A percentile compares a stretch with the other conserved stretches of the same genome.
Conservation (phyloP, 2,329 filamentous ascomycete species). For the Ophiosphaerella narmari region DNA sequence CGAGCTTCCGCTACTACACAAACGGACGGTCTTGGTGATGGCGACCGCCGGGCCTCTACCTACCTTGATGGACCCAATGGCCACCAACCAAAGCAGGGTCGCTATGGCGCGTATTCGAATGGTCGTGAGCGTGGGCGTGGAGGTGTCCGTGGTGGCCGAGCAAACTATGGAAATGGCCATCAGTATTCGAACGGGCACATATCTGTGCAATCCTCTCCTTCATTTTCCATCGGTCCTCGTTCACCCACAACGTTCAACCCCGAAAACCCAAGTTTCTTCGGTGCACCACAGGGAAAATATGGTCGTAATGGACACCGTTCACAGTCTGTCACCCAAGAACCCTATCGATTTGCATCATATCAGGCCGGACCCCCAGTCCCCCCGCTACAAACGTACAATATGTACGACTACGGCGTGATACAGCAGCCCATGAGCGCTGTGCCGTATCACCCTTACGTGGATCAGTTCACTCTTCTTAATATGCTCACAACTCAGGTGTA, state of each 20-base stretch:
- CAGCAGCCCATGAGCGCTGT: slow-evolving; percentile 63
- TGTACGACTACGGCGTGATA: slow-evolving; percentile 62
- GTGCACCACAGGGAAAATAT: slow-evolving; percentile 45
- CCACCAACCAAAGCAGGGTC: slow-evolving; percentile 34
- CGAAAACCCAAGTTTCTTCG: slow-evolving; percentile 42
- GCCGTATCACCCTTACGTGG: slow-evolving; percentile 62
- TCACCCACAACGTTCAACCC: slow-evolving; percentile 44
- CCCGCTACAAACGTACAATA: slow-evolving; percentile 56
- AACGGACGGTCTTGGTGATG: slow-evolving; percentile 40
- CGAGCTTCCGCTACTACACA: slow-evolving; percentile 39
- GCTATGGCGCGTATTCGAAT: slow-evolving; percentile 43
- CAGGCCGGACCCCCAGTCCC: slow-evolving; percentile 45
- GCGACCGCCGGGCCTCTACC: slow-evolving; percentile 33
- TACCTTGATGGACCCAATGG: slow-evolving; percentile 36
- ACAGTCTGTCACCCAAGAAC: slow-evolving; percentile 64
- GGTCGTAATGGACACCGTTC: slow-evolving; percentile 60
- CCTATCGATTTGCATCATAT: slow-evolving; percentile 51
- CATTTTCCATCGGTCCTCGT: slow-evolving; percentile 42
- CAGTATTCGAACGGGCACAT: slow-evolving; percentile 49
- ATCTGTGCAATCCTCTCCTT: slow-evolving; percentile 33
- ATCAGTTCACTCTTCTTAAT: slow-evolving; percentile 60
- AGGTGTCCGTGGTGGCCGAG: slow-evolving; percentile 52
- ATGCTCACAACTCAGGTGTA: slow-evolving; percentile 66
- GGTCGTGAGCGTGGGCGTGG: slow-evolving; percentile 55
- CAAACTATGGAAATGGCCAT: slow-evolving; percentile 43